Conservation (phyloP, 2,329 filamentous ascomycete genomes). For the Colletotrichum sp. region DNA sequence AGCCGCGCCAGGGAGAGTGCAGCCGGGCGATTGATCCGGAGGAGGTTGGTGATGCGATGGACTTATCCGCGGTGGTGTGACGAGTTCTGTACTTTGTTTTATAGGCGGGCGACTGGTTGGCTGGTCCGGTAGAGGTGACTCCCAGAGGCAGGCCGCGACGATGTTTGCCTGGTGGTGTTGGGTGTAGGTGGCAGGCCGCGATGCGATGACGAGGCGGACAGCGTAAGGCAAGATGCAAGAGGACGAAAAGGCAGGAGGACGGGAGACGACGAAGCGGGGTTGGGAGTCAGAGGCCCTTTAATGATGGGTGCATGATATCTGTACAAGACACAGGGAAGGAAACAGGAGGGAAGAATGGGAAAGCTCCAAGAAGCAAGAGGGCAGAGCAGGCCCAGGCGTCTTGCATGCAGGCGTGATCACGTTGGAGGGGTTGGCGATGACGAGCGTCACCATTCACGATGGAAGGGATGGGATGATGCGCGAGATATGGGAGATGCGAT, state of each 20-base stretch:
- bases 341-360: background rate
- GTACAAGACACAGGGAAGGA: background rate
- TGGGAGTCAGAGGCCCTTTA: background rate
- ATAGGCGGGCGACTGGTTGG: background rate
- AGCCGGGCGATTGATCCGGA: background rate
- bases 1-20: background rate
- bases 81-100: background rate
- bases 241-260: background rate
- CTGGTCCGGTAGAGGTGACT: background rate
- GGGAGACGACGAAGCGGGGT: background rate
- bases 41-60: background rate
- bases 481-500: background rate
- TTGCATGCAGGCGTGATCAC: slow-evolving; percentile 17
- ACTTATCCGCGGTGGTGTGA: background rate
- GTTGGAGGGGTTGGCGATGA: background rate
- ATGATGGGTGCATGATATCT: background rate
- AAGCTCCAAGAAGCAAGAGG: background rate
- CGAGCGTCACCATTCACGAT: background rate
- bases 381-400: background rate
- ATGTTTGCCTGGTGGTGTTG: background rate
- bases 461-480: background rate
- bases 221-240: background rate
- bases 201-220: background rate
- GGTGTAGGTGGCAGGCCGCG: background rate
- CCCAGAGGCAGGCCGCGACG: background rate